A percentile compares a stretch with the other conserved stretches of the same genome.
phyloP scores from a whole-genome alignment of 441 rosid genomes.

The Codiaeum variegatum region DNA sequence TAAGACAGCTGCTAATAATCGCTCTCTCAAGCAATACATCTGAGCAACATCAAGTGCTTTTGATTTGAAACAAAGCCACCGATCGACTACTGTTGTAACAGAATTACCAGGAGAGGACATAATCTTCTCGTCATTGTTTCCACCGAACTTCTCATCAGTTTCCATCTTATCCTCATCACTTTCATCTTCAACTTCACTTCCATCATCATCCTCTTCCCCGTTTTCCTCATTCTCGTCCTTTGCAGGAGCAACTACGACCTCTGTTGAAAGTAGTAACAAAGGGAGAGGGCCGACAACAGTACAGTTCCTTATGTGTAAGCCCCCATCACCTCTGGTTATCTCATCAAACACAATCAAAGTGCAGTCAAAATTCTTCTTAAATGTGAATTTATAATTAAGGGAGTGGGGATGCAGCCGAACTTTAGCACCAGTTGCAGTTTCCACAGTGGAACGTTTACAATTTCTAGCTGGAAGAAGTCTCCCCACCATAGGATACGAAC shows the following conservation, averaged over 20 bases:
- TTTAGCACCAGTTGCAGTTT: conserved; percentile 74
- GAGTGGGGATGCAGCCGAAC: conserved; percentile 74
- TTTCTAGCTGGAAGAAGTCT: conserved; percentile 51
- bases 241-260: conserved; percentile 76
- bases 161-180: conserved; percentile 48
- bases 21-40: conserved; percentile 85
- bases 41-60: conserved; percentile 89
- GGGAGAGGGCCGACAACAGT: conserved; percentile 70
- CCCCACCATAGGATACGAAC: conserved; percentile 87
- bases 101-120: conserved; percentile 79
- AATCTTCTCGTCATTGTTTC: conserved; percentile 35
- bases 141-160: conserved; percentile 28
- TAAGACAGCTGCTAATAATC: conserved; percentile 65
- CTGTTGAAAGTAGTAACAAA: conserved; percentile 62
- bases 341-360: conserved; percentile 79
- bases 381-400: conserved; percentile 45
- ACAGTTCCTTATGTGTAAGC: conserved; percentile 68
- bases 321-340: conserved; percentile 81
- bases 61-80: conserved; percentile 73
- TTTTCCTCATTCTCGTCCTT: conserved; percentile 24
- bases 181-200: conserved; percentile 41
- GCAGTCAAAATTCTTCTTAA: conserved; percentile 35
- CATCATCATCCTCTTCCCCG: conserved; percentile 34
- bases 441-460: conserved; percentile 49
- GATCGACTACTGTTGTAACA: conserved; percentile 64